These are phyloP conservation scores for Chlamydomonas applanata DNA, from an alignment of 139 green algal species.

Conservation along the genomic window DNA sequence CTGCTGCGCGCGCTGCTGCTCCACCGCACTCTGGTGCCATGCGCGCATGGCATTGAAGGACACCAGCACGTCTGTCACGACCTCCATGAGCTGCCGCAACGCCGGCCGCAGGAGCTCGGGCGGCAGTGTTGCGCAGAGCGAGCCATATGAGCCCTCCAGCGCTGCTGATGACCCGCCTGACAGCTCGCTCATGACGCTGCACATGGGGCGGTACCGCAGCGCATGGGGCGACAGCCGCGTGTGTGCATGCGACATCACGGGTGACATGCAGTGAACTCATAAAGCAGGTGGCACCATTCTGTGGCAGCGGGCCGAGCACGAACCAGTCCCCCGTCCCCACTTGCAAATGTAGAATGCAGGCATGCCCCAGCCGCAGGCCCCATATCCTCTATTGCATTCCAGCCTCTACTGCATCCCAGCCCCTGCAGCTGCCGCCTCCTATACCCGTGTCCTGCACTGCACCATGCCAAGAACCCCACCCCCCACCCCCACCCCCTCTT, in stretches of 20 bases:
- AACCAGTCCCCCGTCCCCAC: no score
- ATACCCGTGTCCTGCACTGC: no score
- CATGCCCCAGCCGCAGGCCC: no score
- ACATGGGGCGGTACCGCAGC: not conserved
- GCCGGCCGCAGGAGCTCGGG: slow-evolving; percentile 44
- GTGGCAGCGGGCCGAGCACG: no score
- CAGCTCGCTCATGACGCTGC: slow-evolving; percentile 24
- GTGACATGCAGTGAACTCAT: no score
- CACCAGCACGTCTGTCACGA: slow-evolving; percentile 39
- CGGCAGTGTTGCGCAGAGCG: slow-evolving; percentile 44
- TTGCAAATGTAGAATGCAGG: no score
- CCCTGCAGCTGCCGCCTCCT: no score
- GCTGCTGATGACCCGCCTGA: slow-evolving; percentile 7
- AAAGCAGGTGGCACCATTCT: no score
- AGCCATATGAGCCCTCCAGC: slow-evolving; percentile 35
- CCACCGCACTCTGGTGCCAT: slow-evolving; percentile 30
- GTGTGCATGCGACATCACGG: no score
- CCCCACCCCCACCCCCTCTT: not conserved
- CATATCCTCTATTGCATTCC: no score
- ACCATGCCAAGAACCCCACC: not conserved
- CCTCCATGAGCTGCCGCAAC: slow-evolving; percentile 51
- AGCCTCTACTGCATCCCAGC: no score
- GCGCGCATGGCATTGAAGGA: slow-evolving; percentile 51
- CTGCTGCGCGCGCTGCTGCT: slow-evolving; percentile 21
- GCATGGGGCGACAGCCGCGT: no score